Base-by-base conservation (phyloP, 2,329 filamentous ascomycete species). In the Diaporthe citri region DNA sequence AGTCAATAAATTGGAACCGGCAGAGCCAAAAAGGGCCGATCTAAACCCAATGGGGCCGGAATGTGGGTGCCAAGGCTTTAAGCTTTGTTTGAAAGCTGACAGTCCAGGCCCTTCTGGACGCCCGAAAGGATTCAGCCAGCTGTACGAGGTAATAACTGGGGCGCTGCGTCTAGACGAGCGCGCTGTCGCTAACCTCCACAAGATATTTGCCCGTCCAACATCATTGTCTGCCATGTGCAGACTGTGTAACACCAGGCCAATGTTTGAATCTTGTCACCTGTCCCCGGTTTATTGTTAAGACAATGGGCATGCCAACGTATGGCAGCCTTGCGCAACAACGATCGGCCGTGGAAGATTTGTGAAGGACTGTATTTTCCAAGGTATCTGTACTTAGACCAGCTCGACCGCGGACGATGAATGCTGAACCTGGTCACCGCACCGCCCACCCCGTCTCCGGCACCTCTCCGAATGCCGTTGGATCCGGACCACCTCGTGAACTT, bases 101-200 rank as follows among this genome's bases (percentile, higher is more conserved):
- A 56, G 55, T 62, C 56, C 48, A 62, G 70, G 41, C 70, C 57
- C 34, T 31, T 72, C 56, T 72, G 46, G 41, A 67, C 31, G 62
- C 28, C 62, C 39, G 22, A 39, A 52, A 67, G 62, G 62, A 51
- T 52, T 46, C 36, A 67, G 22, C 62, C 62, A 67, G 28, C 62
- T 51, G 43, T 67, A 36, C 22, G 43, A 51, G 62, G 43, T 31
- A 67, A 52, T 51, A 52, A 67, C 28, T 51, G 62, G 43, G 62
- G 25, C 62, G 25, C 4, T 10, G 43, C 28, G 62, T 28, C 43
- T 66, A 25, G 7, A 48, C 41, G 55, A 51, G 41, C 52, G 39
- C 56, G 52, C 39, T 71, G 69, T 57, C 28, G 52, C 28, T 20
- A n/a, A 57, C 67, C 55, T 17, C 51, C 25, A n/a, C 69, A n/a